Conservation (phyloP, 192 early-diverging fungal genomes). For the Coemansia sp. region DNA sequence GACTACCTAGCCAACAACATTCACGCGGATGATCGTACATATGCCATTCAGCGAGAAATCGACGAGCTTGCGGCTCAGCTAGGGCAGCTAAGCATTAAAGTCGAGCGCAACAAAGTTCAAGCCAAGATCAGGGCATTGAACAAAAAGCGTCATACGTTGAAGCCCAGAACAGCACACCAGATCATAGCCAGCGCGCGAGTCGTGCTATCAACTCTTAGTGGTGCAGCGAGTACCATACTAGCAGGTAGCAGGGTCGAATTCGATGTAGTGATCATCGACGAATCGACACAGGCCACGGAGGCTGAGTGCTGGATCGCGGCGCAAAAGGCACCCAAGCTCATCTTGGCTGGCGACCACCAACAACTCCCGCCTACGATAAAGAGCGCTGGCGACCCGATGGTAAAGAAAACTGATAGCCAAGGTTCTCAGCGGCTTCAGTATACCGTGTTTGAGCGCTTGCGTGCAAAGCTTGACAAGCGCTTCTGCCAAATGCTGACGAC, state of each 20-base stretch:
- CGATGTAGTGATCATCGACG: slow-evolving; percentile 86
- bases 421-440: neutral
- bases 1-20: neutral
- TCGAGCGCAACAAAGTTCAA: slow-evolving; percentile 25
- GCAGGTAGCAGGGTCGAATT: slow-evolving; percentile 56
- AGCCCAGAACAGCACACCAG: slow-evolving; percentile 54
- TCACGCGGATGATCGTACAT: neutral
- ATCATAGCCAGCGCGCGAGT: slow-evolving; percentile 62
- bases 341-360: slow-evolving; percentile 87
- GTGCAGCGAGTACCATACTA: slow-evolving; percentile 52
- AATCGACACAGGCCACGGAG: slow-evolving; percentile 81
- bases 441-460: slow-evolving; percentile 77
- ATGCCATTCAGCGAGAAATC: neutral
- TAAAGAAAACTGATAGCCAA: neutral
- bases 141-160: slow-evolving; percentile 12
- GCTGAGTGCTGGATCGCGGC: slow-evolving; percentile 90
- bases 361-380: slow-evolving; percentile 88
- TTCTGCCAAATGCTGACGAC: slow-evolving; percentile 70
- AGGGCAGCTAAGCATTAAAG: neutral
- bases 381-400: slow-evolving; percentile 21
- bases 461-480: slow-evolving; percentile 55
- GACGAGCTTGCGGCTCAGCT: neutral
- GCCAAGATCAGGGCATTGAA: slow-evolving; percentile 66
- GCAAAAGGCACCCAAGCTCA: slow-evolving; percentile 63
- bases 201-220: slow-evolving; percentile 78